phyloP scores from a whole-genome alignment of 2,329 filamentous ascomycete genomes.

The Penicillium decumbens region DNA sequence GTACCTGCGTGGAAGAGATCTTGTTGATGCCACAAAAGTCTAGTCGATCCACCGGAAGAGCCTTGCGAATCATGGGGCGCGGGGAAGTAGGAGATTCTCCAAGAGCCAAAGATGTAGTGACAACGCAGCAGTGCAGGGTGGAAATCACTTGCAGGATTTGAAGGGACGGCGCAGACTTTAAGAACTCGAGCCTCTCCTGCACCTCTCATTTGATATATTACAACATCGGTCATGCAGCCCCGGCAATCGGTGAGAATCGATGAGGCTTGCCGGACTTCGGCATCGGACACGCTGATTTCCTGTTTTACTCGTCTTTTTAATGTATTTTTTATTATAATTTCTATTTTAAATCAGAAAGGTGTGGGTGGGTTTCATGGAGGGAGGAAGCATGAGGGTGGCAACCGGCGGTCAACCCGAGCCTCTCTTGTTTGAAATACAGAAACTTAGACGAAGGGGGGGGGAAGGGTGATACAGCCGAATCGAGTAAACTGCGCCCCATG shows the following conservation, averaged over 20 bases:
- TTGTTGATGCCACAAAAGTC: constrained; percentile 7
- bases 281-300: constrained; percentile 22
- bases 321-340: background rate
- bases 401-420: constrained; percentile 15
- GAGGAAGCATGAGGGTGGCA: constrained; percentile 18
- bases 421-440: constrained; percentile 9
- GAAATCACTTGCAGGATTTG: constrained; percentile 24
- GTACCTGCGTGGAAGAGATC: constrained; percentile 17
- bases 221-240: constrained; percentile 43
- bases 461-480: constrained; percentile 27
- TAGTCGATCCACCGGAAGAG: constrained; percentile 13
- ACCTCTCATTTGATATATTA: constrained; percentile 45
- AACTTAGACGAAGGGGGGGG: constrained; percentile 19
- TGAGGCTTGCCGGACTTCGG: constrained; percentile 32
- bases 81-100: constrained; percentile 3
- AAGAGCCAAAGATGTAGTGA: constrained; percentile 19
- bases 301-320: background rate
- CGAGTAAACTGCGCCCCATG: constrained; percentile 23
- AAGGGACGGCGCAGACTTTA: constrained; percentile 32
- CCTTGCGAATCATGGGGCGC: constrained; percentile 20
- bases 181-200: constrained; percentile 33
- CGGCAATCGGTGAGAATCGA: constrained; percentile 40
- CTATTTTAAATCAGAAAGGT: background rate
- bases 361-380: constrained; percentile 2
- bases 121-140: constrained; percentile 21